Percentiles rank a stretch among this genome's conserved stretches.
Evolutionary conservation across 257 asterid genomes (phyloP).

Genomic region (Echium plantagineum): DNA sequence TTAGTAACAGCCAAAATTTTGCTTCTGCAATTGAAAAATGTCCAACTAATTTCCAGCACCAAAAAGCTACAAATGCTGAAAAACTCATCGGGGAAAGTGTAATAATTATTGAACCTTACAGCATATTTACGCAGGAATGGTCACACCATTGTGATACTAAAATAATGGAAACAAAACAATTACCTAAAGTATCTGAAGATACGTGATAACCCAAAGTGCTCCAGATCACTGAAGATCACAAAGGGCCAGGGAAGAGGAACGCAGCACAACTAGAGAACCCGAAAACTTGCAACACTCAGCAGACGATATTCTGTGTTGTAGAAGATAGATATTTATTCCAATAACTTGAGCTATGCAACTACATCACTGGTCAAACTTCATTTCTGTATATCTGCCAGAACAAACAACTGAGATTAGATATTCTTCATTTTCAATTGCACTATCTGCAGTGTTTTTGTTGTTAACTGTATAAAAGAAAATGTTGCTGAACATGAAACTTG

Average conservation of each 20-base stretch:
- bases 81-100: not conserved
- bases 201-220: conserved; percentile 65
- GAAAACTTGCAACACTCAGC: conserved; percentile 31
- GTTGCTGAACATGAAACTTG: conserved; percentile 11
- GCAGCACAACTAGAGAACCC: conserved; percentile 25
- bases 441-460: not conserved
- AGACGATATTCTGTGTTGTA: conserved; percentile 25
- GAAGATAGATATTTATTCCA: conserved; percentile 32
- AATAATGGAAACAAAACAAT: not conserved
- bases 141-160: not conserved
- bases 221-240: conserved; percentile 58
- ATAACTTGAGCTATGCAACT: conserved; percentile 22
- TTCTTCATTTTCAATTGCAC: not conserved
- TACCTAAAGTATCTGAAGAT: conserved; percentile 56
- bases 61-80: not conserved
- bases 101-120: not conserved
- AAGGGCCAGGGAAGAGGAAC: conserved; percentile 54
- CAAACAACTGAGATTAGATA: not conserved
- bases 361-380: conserved; percentile 80
- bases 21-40: too few species aligned
- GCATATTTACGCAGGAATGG: not conserved
- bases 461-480: not conserved
- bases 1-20: too few species aligned
- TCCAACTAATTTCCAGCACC: too few species aligned
- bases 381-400: conserved; percentile 76